Percentiles rank a stretch among this genome's conserved stretches.
Evolutionary conservation across 257 asterid species (phyloP).

Genomic region (Prunella vulgaris): DNA sequence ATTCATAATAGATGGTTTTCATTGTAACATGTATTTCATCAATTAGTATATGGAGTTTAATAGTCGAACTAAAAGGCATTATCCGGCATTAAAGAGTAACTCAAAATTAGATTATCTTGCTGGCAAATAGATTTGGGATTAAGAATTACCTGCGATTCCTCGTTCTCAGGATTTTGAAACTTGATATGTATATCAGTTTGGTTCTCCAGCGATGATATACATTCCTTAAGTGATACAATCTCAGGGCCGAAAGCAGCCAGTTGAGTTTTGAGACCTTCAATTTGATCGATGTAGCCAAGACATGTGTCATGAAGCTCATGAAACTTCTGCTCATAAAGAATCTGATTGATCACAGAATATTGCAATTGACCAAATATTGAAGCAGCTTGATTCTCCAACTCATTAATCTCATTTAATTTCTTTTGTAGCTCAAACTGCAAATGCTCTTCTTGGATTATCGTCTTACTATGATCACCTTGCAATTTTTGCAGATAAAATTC

Average conservation of each 20-base stretch:
- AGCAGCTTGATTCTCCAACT: slow-evolving; percentile 51
- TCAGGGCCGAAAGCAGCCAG: slow-evolving; percentile 63
- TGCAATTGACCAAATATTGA: slow-evolving; percentile 57
- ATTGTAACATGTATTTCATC: not conserved
- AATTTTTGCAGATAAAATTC: slow-evolving; percentile 40
- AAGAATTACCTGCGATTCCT: slow-evolving; percentile 46
- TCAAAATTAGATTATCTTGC: slow-evolving; percentile 16
- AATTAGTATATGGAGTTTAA: not conserved
- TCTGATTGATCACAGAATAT: slow-evolving; percentile 45
- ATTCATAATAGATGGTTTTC: not conserved
- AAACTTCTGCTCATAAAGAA: slow-evolving; percentile 68
- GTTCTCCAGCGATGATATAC: slow-evolving; percentile 65
- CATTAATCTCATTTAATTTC: slow-evolving; percentile 39
- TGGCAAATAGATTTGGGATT: not conserved
- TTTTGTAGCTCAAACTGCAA: slow-evolving; percentile 49
- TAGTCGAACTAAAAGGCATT: not conserved
- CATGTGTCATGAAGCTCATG: slow-evolving; percentile 54
- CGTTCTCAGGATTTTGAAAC: slow-evolving; percentile 43
- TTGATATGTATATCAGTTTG: slow-evolving; percentile 43
- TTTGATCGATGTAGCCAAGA: slow-evolving; percentile 42
- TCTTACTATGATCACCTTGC: slow-evolving; percentile 33
- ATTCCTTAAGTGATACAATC: slow-evolving; percentile 54
- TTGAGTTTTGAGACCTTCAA: slow-evolving; percentile 46
- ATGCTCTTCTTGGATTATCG: slow-evolving; percentile 38
- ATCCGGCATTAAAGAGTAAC: not conserved